phyloP scores from a whole-genome alignment of 73 alveolate species.

The Breviolum minutum region DNA sequence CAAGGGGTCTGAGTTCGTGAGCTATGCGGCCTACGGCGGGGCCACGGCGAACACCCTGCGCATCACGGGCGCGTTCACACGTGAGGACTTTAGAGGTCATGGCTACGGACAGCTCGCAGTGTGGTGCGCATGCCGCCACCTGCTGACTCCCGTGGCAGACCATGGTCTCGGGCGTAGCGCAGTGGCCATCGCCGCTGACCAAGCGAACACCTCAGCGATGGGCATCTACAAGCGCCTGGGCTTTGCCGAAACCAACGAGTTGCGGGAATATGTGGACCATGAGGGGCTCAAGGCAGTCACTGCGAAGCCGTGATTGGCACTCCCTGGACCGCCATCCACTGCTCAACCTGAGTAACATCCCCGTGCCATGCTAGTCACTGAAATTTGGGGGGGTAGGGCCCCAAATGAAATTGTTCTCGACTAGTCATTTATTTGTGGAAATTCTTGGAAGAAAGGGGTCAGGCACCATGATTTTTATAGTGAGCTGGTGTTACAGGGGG shows the following conservation, averaged over 20 bases:
- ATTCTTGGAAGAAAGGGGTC: too few species aligned
- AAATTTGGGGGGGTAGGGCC: too few species aligned
- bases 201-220: background rate
- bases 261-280: constrained; percentile 39
- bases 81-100: background rate
- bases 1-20: background rate
- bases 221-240: constrained; percentile 39
- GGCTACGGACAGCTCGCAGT: constrained; percentile 17
- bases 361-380: too few species aligned
- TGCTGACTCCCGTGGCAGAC: constrained; percentile 22
- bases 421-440: too few species aligned
- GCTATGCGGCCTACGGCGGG: constrained; percentile 38
- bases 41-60: constrained; percentile 50
- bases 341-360: too few species aligned
- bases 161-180: background rate
- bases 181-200: background rate
- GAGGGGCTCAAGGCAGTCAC: background rate
- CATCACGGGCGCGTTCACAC: background rate
- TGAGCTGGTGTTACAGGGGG: too few species aligned
- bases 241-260: constrained; percentile 17
- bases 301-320: too few species aligned
- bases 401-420: too few species aligned
- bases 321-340: too few species aligned
- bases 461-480: too few species aligned
- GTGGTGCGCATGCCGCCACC: constrained; percentile 35